Evolutionary conservation across 306 rosid genomes (phyloP).

Genomic region (Pyrus bretschneideri): DNA sequence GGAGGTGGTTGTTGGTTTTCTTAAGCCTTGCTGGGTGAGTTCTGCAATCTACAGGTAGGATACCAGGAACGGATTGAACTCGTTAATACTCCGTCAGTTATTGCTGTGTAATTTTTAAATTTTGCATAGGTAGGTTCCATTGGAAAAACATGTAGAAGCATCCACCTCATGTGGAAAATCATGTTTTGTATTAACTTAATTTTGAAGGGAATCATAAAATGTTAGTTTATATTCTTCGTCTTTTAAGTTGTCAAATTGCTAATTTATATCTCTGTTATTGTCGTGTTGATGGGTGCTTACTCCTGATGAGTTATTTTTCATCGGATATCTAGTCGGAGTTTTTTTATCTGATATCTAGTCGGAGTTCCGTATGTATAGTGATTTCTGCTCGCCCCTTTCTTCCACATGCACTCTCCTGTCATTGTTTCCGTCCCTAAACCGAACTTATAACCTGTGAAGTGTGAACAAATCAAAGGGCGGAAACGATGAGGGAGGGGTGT

Average conservation of each 20-base stretch:
- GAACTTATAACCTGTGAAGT: no score
- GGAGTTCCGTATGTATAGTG: no score
- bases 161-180: conserved; percentile 17
- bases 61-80: conserved; percentile 24
- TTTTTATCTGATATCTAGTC: no score
- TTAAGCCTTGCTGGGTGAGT: conserved; percentile 17
- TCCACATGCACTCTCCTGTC: background rate
- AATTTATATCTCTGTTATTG: background rate
- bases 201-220: conserved; percentile 11
- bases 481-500: background rate
- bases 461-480: background rate
- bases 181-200: background rate
- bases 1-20: conserved; percentile 31
- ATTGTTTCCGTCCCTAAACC: background rate
- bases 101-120: conserved; percentile 23
- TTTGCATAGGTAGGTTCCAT: conserved; percentile 10
- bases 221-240: background rate
- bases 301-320: no score
- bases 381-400: background rate
- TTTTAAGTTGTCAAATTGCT: background rate
- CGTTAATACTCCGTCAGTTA: background rate
- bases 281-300: background rate
- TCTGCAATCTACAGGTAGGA: conserved; percentile 13
- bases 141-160: conserved; percentile 10
- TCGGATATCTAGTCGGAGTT: no score